A percentile compares a stretch with the other conserved stretches of the same genome.
Conservation (phyloP, 2,329 filamentous ascomycete genomes). For the Aspergillus novoparasiticus region DNA sequence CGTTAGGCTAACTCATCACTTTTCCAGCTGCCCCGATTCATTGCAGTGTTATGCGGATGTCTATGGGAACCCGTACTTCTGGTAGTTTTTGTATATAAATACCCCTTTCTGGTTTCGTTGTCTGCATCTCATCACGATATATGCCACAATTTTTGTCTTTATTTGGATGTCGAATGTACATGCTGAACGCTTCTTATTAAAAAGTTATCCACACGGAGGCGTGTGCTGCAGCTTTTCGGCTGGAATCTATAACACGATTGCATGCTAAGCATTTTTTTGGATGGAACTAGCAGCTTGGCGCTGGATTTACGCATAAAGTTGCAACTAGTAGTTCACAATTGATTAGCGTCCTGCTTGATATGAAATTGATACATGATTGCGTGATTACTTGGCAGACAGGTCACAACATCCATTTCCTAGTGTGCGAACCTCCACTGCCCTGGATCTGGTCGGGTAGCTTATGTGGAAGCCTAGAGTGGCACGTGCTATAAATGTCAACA, state of each 20-base stretch:
- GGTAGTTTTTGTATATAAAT: slow-evolving; percentile 25
- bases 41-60: slow-evolving; percentile 64
- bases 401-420: not conserved
- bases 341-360: not conserved
- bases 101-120: slow-evolving; percentile 13
- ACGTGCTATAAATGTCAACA: not conserved
- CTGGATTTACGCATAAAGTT: not conserved
- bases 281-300: not conserved
- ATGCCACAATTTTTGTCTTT: slow-evolving; percentile 11
- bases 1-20: slow-evolving; percentile 3
- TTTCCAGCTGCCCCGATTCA: slow-evolving; percentile 58
- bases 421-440: not conserved
- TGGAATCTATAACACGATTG: not conserved
- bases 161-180: not conserved
- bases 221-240: not conserved
- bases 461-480: slow-evolving; percentile 3
- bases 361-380: not conserved
- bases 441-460: not conserved
- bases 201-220: not conserved
- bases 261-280: slow-evolving; percentile 3
- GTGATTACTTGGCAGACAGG: not conserved
- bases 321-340: not conserved
- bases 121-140: slow-evolving; percentile 11
- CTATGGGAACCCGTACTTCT: slow-evolving; percentile 49
- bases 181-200: not conserved